Evolutionary conservation across 1,284 basidiomycete species (phyloP).

Genomic region (Anthracocystis walkeri): DNA sequence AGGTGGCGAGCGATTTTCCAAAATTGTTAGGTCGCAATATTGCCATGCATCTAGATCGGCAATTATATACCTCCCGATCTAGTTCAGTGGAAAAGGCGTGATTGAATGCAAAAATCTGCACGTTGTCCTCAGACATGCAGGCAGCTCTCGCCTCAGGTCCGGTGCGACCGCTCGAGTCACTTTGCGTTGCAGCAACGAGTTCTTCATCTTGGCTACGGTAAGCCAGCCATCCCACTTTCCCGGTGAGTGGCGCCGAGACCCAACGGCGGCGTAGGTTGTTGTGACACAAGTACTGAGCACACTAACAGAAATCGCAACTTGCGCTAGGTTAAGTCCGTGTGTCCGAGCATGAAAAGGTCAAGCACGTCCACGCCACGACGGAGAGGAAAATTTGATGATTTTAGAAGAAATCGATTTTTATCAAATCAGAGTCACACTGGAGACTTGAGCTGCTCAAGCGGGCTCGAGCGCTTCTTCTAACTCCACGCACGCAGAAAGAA

Average conservation of each 20-base stretch:
- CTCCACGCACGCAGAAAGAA: not conserved
- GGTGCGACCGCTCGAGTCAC: constrained; percentile 14
- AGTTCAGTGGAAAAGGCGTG: constrained; percentile 18
- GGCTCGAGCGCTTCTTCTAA: constrained; percentile 24
- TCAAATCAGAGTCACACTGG: constrained; percentile 15
- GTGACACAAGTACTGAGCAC: too few relatives aligned
- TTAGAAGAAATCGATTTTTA: constrained; percentile 16
- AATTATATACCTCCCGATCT: not conserved
- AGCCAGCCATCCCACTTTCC: too few relatives aligned
- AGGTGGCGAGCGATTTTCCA: not conserved
- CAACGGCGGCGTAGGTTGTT: too few relatives aligned
- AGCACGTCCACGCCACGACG: not conserved
- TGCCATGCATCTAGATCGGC: not conserved
- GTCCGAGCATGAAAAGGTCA: not conserved
- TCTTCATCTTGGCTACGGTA: not conserved
- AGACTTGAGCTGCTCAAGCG: not conserved
- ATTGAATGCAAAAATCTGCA: constrained; percentile 24
- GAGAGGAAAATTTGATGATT: constrained; percentile 15
- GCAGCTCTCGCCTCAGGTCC: not conserved
- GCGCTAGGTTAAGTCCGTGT: not conserved
- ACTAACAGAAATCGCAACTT: too few relatives aligned
- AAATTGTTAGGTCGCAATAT: constrained; percentile 6
- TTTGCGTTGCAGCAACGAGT: not conserved
- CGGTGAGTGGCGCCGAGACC: too few relatives aligned
- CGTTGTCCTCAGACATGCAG: constrained; percentile 19